These are phyloP conservation scores for Vitis amurensis DNA, from an alignment of 164 flowering plant species.

Conservation along the genomic window DNA sequence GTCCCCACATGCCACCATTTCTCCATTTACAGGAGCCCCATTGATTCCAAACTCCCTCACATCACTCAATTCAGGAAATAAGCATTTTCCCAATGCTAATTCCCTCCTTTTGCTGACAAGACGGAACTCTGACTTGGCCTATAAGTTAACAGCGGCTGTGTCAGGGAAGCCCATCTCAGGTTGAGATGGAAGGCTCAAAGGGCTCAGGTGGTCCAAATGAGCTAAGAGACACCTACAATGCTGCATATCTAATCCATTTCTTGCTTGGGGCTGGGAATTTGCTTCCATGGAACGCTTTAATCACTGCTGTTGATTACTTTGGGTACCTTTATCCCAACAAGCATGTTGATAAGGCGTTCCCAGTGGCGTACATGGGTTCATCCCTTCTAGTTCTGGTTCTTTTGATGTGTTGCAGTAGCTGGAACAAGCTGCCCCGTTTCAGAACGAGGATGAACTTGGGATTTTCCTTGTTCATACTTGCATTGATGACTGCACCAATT, in stretches of 20 bases:
- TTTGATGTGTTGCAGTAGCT: slow-evolving; percentile 36
- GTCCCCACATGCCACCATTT: slow-evolving; percentile 38
- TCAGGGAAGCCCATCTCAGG: slow-evolving; percentile 1
- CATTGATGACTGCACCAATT: slow-evolving; percentile 50
- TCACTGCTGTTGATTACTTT: slow-evolving; percentile 89
- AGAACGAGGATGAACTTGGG: slow-evolving; percentile 73
- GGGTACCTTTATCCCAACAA: slow-evolving; percentile 53
- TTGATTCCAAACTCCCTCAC: slow-evolving; percentile 22
- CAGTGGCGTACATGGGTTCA: slow-evolving; percentile 79
- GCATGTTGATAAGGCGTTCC: slow-evolving; percentile 72
- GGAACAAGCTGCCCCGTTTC: slow-evolving; percentile 33
- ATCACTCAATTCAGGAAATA: slow-evolving; percentile 27
- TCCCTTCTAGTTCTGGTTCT: slow-evolving; percentile 53
- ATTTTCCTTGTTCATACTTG: slow-evolving; percentile 52
- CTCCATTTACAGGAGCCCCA: slow-evolving; percentile 7
- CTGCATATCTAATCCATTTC: slow-evolving; percentile 75
- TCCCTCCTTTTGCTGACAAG: neutral
- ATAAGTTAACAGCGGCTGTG: neutral
- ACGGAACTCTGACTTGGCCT: neutral
- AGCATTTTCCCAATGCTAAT: slow-evolving; percentile 1
- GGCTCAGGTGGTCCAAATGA: slow-evolving; percentile 10
- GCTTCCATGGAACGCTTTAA: slow-evolving; percentile 90
- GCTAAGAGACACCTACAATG: slow-evolving; percentile 32
- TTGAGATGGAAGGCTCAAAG: slow-evolving; percentile 21
- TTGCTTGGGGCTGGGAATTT: slow-evolving; percentile 82